phyloP scores from a whole-genome alignment of 257 asterid species.

The Ilex asprella region DNA sequence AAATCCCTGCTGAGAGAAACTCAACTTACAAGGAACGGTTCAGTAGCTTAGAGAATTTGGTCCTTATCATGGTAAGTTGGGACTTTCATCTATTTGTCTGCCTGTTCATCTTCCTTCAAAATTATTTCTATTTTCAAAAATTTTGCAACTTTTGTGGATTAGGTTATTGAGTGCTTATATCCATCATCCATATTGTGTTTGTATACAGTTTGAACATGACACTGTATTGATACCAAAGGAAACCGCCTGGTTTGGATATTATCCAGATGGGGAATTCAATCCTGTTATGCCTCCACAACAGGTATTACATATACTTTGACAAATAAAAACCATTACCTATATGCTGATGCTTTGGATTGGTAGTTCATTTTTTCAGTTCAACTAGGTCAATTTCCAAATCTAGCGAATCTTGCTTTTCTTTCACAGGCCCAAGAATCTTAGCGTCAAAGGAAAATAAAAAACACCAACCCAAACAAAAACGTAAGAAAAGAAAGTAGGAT shows the following conservation, averaged over 20 bases:
- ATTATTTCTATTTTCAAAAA: not conserved
- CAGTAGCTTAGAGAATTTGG: conserved; percentile 19
- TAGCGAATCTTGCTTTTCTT: too few relatives aligned
- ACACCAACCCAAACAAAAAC: too few relatives aligned
- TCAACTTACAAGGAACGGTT: conserved; percentile 18
- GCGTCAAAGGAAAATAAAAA: too few relatives aligned
- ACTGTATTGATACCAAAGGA: conserved; percentile 19
- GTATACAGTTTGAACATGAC: conserved; percentile 22
- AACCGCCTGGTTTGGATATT: conserved; percentile 37
- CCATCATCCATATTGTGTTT: not conserved
- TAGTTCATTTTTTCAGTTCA: not conserved
- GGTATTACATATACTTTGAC: conserved; percentile 11
- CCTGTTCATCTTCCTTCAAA: not conserved
- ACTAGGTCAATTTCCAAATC: not conserved
- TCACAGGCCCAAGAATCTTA: too few relatives aligned
- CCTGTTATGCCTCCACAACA: conserved; percentile 15
- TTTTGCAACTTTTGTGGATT: too few relatives aligned
- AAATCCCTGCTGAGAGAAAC: conserved; percentile 11
- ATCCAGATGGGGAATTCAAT: conserved; percentile 17
- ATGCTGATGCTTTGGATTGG: too few relatives aligned
- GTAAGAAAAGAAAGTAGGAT: too few relatives aligned
- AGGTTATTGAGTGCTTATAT: not conserved
- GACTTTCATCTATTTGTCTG: not conserved
- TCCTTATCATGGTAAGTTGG: conserved; percentile 22
- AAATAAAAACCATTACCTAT: too few relatives aligned